Percentiles rank a stretch among this genome's conserved stretches.
Conservation (phyloP, 2,329 filamentous ascomycete species). For the Talaromyces rugulosus region DNA sequence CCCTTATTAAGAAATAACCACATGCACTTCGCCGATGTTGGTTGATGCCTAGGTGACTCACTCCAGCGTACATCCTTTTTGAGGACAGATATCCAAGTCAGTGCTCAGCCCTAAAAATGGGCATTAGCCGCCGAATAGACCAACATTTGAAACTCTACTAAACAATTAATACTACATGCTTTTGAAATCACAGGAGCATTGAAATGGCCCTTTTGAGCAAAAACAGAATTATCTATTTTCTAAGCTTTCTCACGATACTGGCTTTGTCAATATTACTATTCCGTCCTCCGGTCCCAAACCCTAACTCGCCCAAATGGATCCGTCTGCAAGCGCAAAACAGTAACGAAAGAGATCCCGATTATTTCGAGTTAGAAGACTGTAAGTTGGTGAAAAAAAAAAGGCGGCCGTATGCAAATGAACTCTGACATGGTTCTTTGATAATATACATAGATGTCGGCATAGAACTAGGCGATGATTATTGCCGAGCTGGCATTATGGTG, state of each 20-base stretch:
- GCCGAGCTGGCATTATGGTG: not conserved
- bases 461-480: not conserved
- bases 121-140: not conserved
- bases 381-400: not conserved
- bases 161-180: not conserved
- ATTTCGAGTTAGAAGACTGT: not conserved
- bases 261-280: not conserved
- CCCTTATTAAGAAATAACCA: not conserved
- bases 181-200: not conserved
- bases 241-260: not conserved
- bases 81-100: not conserved
- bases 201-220: not conserved
- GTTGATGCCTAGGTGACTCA: not conserved
- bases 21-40: not conserved
- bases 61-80: not conserved
- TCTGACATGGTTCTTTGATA: not conserved
- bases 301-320: not conserved
- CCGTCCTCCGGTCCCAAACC: not conserved
- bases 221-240: not conserved
- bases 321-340: not conserved
- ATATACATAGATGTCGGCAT: not conserved
- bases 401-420: not conserved
- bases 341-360: not conserved
- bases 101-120: not conserved
- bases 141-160: not conserved